These are phyloP conservation scores for Trametes meyenii DNA, from an alignment of 768 basidiomycete genomes.

Conservation along the genomic window DNA sequence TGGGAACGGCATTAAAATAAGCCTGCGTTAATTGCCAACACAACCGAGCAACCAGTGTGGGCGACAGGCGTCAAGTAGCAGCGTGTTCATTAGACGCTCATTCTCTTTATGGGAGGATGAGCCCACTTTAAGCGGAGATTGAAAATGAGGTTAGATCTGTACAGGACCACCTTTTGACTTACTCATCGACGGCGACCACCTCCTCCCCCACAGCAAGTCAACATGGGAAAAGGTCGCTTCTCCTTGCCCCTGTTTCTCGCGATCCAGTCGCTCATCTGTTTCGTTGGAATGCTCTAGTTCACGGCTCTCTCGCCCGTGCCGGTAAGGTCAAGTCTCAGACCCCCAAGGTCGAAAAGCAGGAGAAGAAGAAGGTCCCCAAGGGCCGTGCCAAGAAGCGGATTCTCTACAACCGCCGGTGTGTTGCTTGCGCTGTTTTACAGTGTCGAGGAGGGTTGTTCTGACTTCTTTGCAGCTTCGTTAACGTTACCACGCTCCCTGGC, in stretches of 20 bases:
- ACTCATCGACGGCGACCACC: slow-evolving; percentile 34
- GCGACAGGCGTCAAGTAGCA: too few relatives aligned
- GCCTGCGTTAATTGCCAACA: too few relatives aligned
- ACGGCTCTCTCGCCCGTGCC: slow-evolving; percentile 99
- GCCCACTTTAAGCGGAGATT: slow-evolving; percentile 9
- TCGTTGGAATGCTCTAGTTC: slow-evolving; percentile 55
- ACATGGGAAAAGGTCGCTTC: slow-evolving; percentile 69
- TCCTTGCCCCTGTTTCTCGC: slow-evolving; percentile 2
- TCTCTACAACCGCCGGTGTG: slow-evolving; percentile 90
- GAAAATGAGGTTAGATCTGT: slow-evolving; percentile 21
- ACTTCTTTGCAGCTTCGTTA: slow-evolving; percentile 70
- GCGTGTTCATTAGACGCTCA: background rate
- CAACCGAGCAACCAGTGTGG: too few relatives aligned
- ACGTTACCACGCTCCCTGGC: slow-evolving; percentile 86
- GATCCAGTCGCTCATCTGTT: slow-evolving; percentile 12
- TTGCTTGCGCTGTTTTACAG: slow-evolving; percentile 23
- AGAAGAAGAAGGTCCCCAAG: slow-evolving; percentile 98
- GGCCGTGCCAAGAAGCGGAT: slow-evolving; percentile 98
- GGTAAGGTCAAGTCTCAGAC: slow-evolving; percentile 99
- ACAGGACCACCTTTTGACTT: slow-evolving; percentile 31
- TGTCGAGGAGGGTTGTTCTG: slow-evolving; percentile 1
- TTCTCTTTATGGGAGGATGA: background rate
- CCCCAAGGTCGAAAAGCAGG: slow-evolving; percentile 97
- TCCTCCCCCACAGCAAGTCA: slow-evolving; percentile 57
- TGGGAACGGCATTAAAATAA: too few relatives aligned